A percentile compares a stretch with the other conserved stretches of the same genome.
These are phyloP conservation scores for Thalassiosira mediterranea DNA, from an alignment of 352 stramenopile genomes.

Conservation along the genomic window DNA sequence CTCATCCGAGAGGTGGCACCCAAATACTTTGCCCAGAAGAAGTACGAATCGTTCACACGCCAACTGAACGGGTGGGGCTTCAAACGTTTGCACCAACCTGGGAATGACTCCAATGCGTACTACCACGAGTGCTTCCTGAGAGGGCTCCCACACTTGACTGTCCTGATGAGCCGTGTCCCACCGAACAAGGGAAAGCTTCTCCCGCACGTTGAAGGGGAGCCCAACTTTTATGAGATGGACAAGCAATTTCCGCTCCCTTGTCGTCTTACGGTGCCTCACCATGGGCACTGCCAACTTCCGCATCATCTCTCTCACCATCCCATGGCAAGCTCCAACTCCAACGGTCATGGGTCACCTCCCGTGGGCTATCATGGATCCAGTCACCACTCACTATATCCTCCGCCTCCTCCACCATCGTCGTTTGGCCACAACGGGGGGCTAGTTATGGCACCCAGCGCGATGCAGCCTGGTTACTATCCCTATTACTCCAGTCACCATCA, in stretches of 20 bases:
- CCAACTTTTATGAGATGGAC: conserved; percentile 13
- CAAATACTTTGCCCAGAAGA: conserved; percentile 35
- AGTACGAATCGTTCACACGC: conserved; percentile 35
- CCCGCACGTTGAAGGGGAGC: conserved; percentile 11
- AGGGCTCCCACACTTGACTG: conserved; percentile 25
- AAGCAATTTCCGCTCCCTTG: conserved; percentile 9
- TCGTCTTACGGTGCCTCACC: too few species aligned
- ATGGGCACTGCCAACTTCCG: too few species aligned
- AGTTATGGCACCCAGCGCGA: too few species aligned
- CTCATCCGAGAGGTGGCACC: conserved; percentile 32
- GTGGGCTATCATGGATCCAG: too few species aligned
- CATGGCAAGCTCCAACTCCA: too few species aligned
- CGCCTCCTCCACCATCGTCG: too few species aligned
- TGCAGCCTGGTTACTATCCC: too few species aligned
- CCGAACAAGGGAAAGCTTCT: conserved; percentile 17
- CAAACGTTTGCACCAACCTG: conserved; percentile 37
- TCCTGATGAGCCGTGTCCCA: conserved; percentile 18
- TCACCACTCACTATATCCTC: too few species aligned
- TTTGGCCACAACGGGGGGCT: too few species aligned
- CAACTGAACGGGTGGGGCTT: conserved; percentile 70
- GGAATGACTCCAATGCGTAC: conserved; percentile 56
- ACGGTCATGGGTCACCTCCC: too few species aligned
- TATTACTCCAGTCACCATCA: too few species aligned
- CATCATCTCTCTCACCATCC: too few species aligned
- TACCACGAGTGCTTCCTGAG: conserved; percentile 59